Evolutionary conservation across 768 basidiomycete genomes (phyloP), one percentile per base, ranked within the genome.

Genomic region (Amanita molliuscula): DNA sequence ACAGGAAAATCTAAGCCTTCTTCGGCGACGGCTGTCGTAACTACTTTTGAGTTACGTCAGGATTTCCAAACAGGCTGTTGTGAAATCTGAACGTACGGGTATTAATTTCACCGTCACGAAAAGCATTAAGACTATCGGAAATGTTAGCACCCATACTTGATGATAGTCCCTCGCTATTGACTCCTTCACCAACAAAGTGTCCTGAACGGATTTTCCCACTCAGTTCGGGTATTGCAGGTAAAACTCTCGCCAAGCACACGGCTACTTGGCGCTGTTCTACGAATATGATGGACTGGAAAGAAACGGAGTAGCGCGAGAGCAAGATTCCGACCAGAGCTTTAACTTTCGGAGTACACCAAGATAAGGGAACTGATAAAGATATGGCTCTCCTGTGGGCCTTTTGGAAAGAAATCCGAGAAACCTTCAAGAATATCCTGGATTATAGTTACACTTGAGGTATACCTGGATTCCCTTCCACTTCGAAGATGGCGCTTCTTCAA

Each of bases 1-100:
- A 85, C 84, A 20, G 84, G 85, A 67, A 95, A 90, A 62, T 95
- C 91, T 15, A 95, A 74, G 0, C 92, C 92, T 68, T 95, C 92
- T 64, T 95, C 92, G 0, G 89, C 92, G 11, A 94, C 89, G 4
- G 83, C 82, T 0, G 89, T 92, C 3, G 89, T 86, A 54, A 93
- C 72, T 18, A 93, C 84, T 81, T 52, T 15, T 31, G 51, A 35
- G 46, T 35, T 6, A 8, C 42, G 52, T 51, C 31, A 58, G 29
- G n/a, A 31, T 38, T 28, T 8, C 50, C 16, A 9, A 34, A 45
- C 8, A 25, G 13, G 18, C 7, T 42, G 3, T 9, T 40, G 37
- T n/a, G 45, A 35, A 26, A 15, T 56, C 18, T 6, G 37, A 34
- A 74, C 82, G 55, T 61, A 88, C 86, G 66, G 41, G 89, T 65